Base-by-base conservation (phyloP, 768 basidiomycete genomes). In the Russula vinacea region DNA sequence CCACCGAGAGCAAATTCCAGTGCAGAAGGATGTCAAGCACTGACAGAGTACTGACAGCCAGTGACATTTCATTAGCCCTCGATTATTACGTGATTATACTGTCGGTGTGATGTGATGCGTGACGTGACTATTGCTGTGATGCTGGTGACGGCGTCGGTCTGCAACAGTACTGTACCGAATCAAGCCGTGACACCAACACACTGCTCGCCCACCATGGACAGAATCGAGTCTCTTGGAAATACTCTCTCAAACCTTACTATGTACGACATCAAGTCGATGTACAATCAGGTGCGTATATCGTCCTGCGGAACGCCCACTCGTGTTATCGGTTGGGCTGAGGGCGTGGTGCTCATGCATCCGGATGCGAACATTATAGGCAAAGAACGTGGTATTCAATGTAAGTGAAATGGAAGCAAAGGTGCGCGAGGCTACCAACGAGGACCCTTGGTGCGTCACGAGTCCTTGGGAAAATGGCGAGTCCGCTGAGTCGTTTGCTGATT, bases 351-450 rank as follows among this genome's bases (percentile, higher is more conserved):
- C 47, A 56, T 24, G 13, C 32, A n/a, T 39, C 13, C 19, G 32
- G 42, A 26, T 45, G 9, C 11, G 9, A 11, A 17, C 47, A 17
- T 17, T 11, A 17, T 39, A 94, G 90, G 96, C 96, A 33, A 96
- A 93, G 80, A 97, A 97, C 75, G 87, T 94, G 65, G 95, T 98
- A 22, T 82, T 99, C 70, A 98, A 98, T 77, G 82, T 98, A 65
- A 92, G 89, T 70, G 96, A 98, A 78, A 96, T 92, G 85, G 96
- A 99, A 76, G 90, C 90, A 9, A 98, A 97, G 77, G 96, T 98
- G 19, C 81, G 85, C 67, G 96, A 98, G 65, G 97, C 96, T 2
- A 99, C 97, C 0, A 98, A 98, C 65, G 94, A 98, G 70, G 97
- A 99, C 67, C 89, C 97, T 62, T 99, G 97, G 96, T 97, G 73